phyloP scores from a whole-genome alignment of 2,329 filamentous ascomycete genomes.

The Aspergillus sergii region DNA sequence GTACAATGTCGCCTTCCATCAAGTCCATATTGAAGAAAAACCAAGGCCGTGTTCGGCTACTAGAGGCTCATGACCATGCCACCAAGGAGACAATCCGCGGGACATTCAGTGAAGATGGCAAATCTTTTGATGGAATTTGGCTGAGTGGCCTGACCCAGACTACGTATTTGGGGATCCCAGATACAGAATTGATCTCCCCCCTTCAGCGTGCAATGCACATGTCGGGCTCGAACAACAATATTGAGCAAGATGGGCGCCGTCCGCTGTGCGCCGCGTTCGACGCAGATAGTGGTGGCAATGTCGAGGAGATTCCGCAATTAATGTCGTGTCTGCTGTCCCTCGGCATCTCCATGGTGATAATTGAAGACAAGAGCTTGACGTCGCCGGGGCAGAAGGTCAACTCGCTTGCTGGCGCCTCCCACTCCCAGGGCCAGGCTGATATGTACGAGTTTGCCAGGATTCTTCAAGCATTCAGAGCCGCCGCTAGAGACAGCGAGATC shows the following conservation, averaged over 20 bases:
- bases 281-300: not conserved
- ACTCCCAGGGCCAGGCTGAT: not conserved
- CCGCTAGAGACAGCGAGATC: not conserved
- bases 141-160: not conserved
- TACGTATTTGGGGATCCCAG: not conserved
- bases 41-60: not conserved
- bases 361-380: not conserved
- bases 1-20: not conserved
- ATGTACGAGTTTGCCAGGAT: not conserved
- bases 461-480: not conserved
- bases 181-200: not conserved
- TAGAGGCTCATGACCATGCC: not conserved
- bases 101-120: not conserved
- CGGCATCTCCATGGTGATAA: not conserved
- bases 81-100: not conserved
- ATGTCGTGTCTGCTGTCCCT: not conserved
- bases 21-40: not conserved
- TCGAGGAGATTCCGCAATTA: not conserved
- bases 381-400: not conserved
- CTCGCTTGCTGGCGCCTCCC: not conserved
- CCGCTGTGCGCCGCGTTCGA: not conserved
- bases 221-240: not conserved
- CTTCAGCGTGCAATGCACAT: not conserved
- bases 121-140: not conserved
- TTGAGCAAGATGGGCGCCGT: not conserved